Base-by-base conservation (phyloP, 768 basidiomycete genomes). In the Boletus bicolor region DNA sequence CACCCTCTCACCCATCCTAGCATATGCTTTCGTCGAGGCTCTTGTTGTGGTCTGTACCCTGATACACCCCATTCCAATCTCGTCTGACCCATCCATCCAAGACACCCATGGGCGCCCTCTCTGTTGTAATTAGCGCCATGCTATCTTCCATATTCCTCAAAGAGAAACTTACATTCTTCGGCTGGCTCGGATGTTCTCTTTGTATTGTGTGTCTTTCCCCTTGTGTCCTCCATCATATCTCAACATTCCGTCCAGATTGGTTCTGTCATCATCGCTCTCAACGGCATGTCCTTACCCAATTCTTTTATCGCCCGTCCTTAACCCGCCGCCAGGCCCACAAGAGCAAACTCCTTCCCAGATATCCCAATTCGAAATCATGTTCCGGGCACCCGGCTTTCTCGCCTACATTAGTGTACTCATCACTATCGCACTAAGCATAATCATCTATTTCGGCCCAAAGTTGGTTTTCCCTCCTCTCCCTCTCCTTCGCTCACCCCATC, bases 81-180 rank as follows among this genome's bases (percentile, higher is more conserved):
- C 26, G 39, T 21, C 56, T 58, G 34, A 65, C 52, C 4, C 41
- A 7, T 15, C 10, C 42, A 17, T 42, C 9, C 44, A 53, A 89
- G 86, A 98, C 96, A 38, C 97, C 96, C 3, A 82, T 99, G 64
- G 96, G 96, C 41, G 94, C 96, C 8, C 82, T 99, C 52, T 94
- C 93, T 19, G 97, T 99, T 62, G 97, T 99, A 61, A 79, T 98
- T 60, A 96, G 87, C 70, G 94, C 95, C 48, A 89, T 96, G 35
- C 76, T 98, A 17, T 95, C 95, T 7, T 94, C 92, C 32, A 78
- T 96, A 60, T 91, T 98, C 76, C 87, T 99, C 64, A 85, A 95
- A 46, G 96, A 98, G 71, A 91, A 79, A 51, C 82, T 99, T 43
- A 90, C 87, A 36, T 92, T 98, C 73, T 98, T 99, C 68, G 96